phyloP scores from a whole-genome alignment of 2,329 filamentous ascomycete species.

The Phoma herbarum region DNA sequence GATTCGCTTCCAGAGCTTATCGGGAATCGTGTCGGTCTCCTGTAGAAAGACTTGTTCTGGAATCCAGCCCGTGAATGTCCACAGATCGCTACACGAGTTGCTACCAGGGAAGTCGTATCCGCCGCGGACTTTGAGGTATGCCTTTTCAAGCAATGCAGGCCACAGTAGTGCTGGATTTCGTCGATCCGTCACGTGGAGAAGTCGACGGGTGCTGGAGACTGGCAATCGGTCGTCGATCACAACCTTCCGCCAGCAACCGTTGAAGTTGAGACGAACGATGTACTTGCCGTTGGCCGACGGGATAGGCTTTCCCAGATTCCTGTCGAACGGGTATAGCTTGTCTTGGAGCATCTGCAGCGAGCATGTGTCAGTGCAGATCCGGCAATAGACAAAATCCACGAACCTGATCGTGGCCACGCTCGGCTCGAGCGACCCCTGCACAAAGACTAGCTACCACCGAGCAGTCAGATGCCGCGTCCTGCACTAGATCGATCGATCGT shows the following conservation, averaged over 20 bases:
- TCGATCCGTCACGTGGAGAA: constrained; percentile 87
- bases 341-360: constrained; percentile 70
- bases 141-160: constrained; percentile 94
- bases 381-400: constrained; percentile 23
- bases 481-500: constrained; percentile 80
- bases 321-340: constrained; percentile 79
- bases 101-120: constrained; percentile 98
- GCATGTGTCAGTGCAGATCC: constrained; percentile 21
- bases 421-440: constrained; percentile 75
- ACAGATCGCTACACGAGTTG: constrained; percentile 94
- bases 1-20: constrained; percentile 80
- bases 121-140: constrained; percentile 92
- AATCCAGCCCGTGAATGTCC: constrained; percentile 94
- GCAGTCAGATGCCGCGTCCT: constrained; percentile 95
- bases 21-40: constrained; percentile 78
- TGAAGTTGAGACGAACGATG: constrained; percentile 91
- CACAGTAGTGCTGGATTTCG: constrained; percentile 83
- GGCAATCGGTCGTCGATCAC: constrained; percentile 90
- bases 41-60: constrained; percentile 95
- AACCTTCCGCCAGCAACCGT: constrained; percentile 88
- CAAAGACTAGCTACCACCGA: constrained; percentile 96
- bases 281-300: constrained; percentile 87
- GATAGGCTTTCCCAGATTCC: constrained; percentile 61
- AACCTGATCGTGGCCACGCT: constrained; percentile 75
- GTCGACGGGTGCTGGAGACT: constrained; percentile 74